Conservation (phyloP, 345 rosid species). For the Limnanthes douglasii region DNA sequence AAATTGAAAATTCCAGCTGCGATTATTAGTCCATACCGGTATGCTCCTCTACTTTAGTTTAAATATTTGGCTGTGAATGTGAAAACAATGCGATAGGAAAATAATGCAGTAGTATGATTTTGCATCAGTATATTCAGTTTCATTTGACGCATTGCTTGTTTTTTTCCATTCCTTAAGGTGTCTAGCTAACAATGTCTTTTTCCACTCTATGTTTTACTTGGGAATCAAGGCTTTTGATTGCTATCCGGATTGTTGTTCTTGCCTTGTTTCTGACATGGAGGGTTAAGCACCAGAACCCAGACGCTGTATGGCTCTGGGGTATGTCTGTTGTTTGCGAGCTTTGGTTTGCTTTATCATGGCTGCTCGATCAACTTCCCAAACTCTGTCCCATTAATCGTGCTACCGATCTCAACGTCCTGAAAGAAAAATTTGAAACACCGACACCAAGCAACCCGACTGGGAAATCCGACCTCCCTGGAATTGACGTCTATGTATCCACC, state of each 20-base stretch:
- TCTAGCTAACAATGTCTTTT: too few species aligned
- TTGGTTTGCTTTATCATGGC: conserved; percentile 98
- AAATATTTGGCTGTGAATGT: conserved; percentile 3
- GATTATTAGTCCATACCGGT: conserved; percentile 89
- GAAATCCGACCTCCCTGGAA: conserved; percentile 92
- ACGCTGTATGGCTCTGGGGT: conserved; percentile 97
- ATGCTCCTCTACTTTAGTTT: neutral
- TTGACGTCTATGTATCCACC: conserved; percentile 87
- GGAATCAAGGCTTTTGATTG: conserved; percentile 68
- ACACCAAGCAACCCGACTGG: conserved; percentile 61
- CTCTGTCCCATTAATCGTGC: conserved; percentile 78
- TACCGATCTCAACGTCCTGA: conserved; percentile 81
- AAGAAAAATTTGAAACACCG: conserved; percentile 91
- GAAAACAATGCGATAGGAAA: too few species aligned
- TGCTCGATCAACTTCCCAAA: conserved; percentile 96
- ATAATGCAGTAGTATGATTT: neutral
- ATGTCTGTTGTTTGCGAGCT: conserved; percentile 96
- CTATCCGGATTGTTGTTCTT: conserved; percentile 57
- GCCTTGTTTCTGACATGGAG: conserved; percentile 85
- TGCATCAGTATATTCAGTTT: neutral
- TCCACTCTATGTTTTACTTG: conserved; percentile 2
- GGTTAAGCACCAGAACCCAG: conserved; percentile 36
- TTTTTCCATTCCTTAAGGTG: too few species aligned
- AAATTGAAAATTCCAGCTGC: conserved; percentile 93
- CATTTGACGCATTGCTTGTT: too few species aligned